phyloP scores from a whole-genome alignment of 1,284 basidiomycete species.

The Sanguinoderma infundibulare region DNA sequence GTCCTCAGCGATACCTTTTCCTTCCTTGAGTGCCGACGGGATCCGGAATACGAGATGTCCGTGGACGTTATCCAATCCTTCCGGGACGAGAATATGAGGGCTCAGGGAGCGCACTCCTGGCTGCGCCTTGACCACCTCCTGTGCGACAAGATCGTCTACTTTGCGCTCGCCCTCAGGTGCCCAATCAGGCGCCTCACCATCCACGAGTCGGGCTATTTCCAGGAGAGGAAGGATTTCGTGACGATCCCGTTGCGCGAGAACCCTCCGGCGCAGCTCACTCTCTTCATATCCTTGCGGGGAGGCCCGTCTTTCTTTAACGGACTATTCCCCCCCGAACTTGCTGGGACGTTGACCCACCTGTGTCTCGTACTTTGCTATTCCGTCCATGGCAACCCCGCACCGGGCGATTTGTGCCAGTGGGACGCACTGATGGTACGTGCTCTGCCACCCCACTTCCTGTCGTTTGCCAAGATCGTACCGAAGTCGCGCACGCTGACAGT shows the following conservation, averaged over 20 bases:
- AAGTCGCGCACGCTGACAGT: no score
- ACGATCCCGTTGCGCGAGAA: neutral
- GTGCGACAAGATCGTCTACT: neutral
- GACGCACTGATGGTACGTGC: no score
- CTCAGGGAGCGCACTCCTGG: neutral
- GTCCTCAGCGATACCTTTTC: no score
- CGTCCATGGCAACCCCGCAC: no score
- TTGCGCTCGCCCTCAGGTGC: neutral
- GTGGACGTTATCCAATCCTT: neutral
- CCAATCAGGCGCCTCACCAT: neutral
- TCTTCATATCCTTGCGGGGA: neutral
- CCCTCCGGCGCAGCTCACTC: neutral
- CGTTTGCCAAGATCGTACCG: no score
- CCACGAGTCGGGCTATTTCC: neutral
- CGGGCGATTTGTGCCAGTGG: no score
- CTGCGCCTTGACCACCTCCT: neutral
- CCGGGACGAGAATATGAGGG: neutral
- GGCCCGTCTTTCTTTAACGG: neutral
- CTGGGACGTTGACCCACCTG: neutral
- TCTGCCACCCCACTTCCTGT: no score
- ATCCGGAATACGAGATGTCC: no score
- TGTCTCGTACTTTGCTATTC: neutral
- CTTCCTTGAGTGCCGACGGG: no score
- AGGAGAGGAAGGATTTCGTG: no score
- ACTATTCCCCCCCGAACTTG: neutral